Evolutionary conservation across 2,329 filamentous ascomycete species (phyloP).

Genomic region (Clarireedia homoeocarpa): DNA sequence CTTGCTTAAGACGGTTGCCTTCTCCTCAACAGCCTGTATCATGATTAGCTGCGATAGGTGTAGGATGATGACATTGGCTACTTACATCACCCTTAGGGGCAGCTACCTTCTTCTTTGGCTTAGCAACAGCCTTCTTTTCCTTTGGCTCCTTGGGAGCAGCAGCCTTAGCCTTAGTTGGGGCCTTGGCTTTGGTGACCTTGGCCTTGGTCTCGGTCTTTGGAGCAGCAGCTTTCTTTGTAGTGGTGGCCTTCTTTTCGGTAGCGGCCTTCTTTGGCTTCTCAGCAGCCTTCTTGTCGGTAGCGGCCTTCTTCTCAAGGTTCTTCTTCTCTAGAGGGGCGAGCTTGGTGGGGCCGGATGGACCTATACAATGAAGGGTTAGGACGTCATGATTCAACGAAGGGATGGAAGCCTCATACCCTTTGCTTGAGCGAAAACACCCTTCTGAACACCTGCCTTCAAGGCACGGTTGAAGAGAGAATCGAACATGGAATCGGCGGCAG

Average conservation of each 20-base stretch:
- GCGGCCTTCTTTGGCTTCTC: slow-evolving; percentile 28
- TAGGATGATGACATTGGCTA: neutral
- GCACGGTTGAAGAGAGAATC: slow-evolving; percentile 64
- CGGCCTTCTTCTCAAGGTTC: slow-evolving; percentile 19
- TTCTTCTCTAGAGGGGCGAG: slow-evolving; percentile 34
- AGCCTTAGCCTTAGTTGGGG: slow-evolving; percentile 34
- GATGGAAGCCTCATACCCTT: slow-evolving; percentile 52
- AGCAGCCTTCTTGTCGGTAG: slow-evolving; percentile 28
- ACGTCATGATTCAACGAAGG: neutral
- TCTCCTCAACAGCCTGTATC: slow-evolving; percentile 54
- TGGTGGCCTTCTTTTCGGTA: slow-evolving; percentile 26
- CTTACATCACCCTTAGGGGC: slow-evolving; percentile 22
- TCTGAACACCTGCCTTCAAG: slow-evolving; percentile 58
- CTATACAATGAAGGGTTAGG: slow-evolving; percentile 34
- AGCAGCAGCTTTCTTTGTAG: slow-evolving; percentile 33
- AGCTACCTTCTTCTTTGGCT: slow-evolving; percentile 27
- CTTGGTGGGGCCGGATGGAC: slow-evolving; percentile 64
- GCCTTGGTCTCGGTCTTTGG: slow-evolving; percentile 31
- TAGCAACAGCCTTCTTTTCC: slow-evolving; percentile 19
- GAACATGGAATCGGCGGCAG: slow-evolving; percentile 48
- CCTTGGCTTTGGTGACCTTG: slow-evolving; percentile 41
- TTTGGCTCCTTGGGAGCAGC: slow-evolving; percentile 24
- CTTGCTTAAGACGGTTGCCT: slow-evolving; percentile 55
- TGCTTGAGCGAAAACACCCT: slow-evolving; percentile 59
- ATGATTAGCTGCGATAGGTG: slow-evolving; percentile 13